Percentiles rank a stretch among this genome's conserved stretches.
Evolutionary conservation across 192 early-diverging fungal species (phyloP).

Genomic region (Thoreauomyces humboldtii): DNA sequence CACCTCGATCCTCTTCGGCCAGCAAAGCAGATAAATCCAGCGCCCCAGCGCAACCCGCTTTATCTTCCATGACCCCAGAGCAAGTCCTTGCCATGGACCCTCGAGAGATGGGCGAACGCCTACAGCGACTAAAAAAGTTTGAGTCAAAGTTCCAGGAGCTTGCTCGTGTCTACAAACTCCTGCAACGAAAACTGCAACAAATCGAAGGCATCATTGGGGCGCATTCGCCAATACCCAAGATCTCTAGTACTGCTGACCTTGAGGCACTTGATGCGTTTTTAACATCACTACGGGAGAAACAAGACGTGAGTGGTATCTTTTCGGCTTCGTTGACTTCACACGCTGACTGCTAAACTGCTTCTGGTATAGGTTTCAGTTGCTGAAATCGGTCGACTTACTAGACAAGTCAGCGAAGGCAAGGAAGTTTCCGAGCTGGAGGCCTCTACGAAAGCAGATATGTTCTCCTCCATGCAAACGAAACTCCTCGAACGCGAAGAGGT

Average conservation of each 20-base stretch:
- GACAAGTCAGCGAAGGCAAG: slow-evolving; percentile 30
- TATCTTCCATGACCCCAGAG: slow-evolving; percentile 25
- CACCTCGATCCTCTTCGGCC: not conserved
- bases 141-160: slow-evolving; percentile 34
- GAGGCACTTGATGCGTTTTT: slow-evolving; percentile 18
- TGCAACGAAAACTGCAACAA: slow-evolving; percentile 30
- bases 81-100: slow-evolving; percentile 20
- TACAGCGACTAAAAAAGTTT: slow-evolving; percentile 26
- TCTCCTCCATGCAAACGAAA: slow-evolving; percentile 22
- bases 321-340: too few species aligned
- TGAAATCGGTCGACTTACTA: slow-evolving; percentile 30
- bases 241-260: slow-evolving; percentile 25
- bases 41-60: slow-evolving; percentile 3
- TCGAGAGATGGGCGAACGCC: slow-evolving; percentile 15
- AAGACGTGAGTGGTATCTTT: too few species aligned
- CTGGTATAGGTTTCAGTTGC: too few species aligned
- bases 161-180: slow-evolving; percentile 33
- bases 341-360: too few species aligned
- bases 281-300: slow-evolving; percentile 1
- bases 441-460: slow-evolving; percentile 37
- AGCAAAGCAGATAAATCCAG: not conserved
- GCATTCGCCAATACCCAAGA: slow-evolving; percentile 26
- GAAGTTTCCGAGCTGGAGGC: slow-evolving; percentile 29
- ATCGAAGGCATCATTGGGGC: slow-evolving; percentile 25
- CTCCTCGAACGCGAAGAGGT: slow-evolving; percentile 35